These are phyloP conservation scores for Podaxis sp. DNA, from an alignment of 768 basidiomycete genomes.

Conservation along the genomic window DNA sequence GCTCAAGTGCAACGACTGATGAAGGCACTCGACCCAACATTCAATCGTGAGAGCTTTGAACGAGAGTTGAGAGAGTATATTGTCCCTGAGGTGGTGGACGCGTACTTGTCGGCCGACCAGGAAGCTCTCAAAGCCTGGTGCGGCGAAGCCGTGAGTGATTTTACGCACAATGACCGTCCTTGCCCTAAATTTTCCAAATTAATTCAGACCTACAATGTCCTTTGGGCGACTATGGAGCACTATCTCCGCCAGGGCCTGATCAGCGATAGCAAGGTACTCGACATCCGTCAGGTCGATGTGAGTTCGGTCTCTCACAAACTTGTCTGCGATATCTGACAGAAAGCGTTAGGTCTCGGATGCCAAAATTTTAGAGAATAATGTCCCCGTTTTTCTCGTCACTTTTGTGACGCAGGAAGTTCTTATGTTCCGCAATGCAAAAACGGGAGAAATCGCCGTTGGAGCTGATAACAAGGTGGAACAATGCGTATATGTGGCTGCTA, in stretches of 20 bases:
- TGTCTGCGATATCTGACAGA: not conserved
- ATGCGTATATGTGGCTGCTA: constrained; percentile 86
- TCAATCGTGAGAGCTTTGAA: constrained; percentile 83
- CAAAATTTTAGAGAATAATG: constrained; percentile 84
- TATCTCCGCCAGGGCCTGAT: constrained; percentile 88
- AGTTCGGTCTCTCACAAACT: constrained; percentile 21
- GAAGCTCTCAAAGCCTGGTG: constrained; percentile 88
- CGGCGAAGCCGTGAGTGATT: constrained; percentile 78
- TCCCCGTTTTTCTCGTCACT: constrained; percentile 88
- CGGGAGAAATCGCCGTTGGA: constrained; percentile 82
- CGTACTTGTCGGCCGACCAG: constrained; percentile 87
- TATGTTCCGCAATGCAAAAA: constrained; percentile 85
- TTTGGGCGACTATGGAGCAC: constrained; percentile 97
- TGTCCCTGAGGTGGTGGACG: constrained; percentile 95
- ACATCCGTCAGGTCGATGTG: constrained; percentile 97
- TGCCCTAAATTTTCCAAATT: not conserved
- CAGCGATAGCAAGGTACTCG: constrained; percentile 90
- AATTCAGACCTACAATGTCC: constrained; percentile 88
- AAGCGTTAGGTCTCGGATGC: constrained; percentile 65
- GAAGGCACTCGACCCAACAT: constrained; percentile 83
- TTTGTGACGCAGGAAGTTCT: constrained; percentile 95
- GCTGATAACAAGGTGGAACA: constrained; percentile 90
- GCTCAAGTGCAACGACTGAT: constrained; percentile 91
- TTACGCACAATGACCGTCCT: not conserved
- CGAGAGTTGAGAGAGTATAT: constrained; percentile 94